Base-by-base conservation (phyloP, 352 stramenopile species). In the Phytophthora europaea region DNA sequence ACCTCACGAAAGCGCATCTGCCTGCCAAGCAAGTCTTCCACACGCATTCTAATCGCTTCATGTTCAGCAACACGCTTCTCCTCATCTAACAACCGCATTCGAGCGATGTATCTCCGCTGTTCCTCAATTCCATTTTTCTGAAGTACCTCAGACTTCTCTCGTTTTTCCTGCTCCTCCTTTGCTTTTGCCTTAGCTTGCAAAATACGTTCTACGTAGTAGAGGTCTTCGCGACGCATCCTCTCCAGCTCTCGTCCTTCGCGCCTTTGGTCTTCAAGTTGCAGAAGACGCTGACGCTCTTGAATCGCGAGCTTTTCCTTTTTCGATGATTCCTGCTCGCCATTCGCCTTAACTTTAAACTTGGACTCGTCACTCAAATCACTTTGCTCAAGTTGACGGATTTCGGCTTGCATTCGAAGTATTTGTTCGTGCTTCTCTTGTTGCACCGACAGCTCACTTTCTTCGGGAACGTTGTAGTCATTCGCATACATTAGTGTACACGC, bases 141-240 rank as follows among this genome's bases (percentile, higher is more conserved):
- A 33, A 47, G 59, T 2, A 31, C 18, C 1, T 8, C 43, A 33
- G 26, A 43, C 12, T 70, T 59, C 36, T 73, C 70, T 38, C 70
- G 52, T 5, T 74, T 69, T 5, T 80, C 66, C 0, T 64, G 52
- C 26, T 79, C 65, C 9, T 73, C 60, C 16, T 64, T 67, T 6
- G 60, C 64, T 8, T 67, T 76, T 10, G 79, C 74, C 23, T 91
- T 84, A 16, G 52, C 69, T 12, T 72, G 67, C 36, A 87, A 47
- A 7, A 91, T 82, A 12, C 77, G 81, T 31, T 86, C 69, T 6
- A 80, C 81, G 22, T 89, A 92, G 45, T 85, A 92, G 4, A 81
- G 22, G 54, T 93, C 86, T 48, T 93, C 86, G 40, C 68, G 72
- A 38, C 54, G 60, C 84, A 93, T 89, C 38, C 58, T 66, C 26